phyloP scores from a whole-genome alignment of 75 land plant species.

The Adiantum capillusveneris region DNA sequence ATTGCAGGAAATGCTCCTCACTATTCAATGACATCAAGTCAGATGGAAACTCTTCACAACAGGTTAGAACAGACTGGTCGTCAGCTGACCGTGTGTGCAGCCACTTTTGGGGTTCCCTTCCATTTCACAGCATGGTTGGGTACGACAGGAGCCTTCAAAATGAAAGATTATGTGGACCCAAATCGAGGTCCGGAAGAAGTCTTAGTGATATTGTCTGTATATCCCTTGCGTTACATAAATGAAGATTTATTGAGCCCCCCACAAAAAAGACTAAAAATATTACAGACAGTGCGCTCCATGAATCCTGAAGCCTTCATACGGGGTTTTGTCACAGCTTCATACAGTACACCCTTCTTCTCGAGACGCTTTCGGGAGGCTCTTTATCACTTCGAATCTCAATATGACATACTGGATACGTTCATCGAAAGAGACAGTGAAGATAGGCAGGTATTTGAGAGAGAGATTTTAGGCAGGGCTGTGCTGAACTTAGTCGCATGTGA shows the following conservation, averaged over 20 bases:
- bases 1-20: conserved; percentile 72
- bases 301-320: conserved; percentile 65
- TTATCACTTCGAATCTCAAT: conserved; percentile 50
- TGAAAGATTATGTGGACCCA: conserved; percentile 43
- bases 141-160: conserved; percentile 59
- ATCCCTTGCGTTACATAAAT: conserved; percentile 37
- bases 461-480: conserved; percentile 46
- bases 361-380: conserved; percentile 78
- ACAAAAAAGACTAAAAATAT: conserved; percentile 51
- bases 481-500: conserved; percentile 83
- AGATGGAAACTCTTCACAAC: conserved; percentile 14
- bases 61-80: conserved; percentile 16
- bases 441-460: conserved; percentile 46
- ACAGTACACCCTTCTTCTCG: conserved; percentile 70
- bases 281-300: conserved; percentile 46
- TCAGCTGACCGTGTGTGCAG: conserved; percentile 38
- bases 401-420: conserved; percentile 56
- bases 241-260: conserved; percentile 62
- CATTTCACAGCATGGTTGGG: conserved; percentile 61
- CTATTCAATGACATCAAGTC: conserved; percentile 34
- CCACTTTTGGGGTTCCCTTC: conserved; percentile 55
- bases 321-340: conserved; percentile 59
- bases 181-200: conserved; percentile 36
- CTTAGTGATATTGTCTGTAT: conserved; percentile 53
- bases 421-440: conserved; percentile 41